A percentile compares a stretch with the other conserved stretches of the same genome.
Evolutionary conservation across 1,284 basidiomycete species (phyloP).

Genomic region (Mrakiaceae sp.): DNA sequence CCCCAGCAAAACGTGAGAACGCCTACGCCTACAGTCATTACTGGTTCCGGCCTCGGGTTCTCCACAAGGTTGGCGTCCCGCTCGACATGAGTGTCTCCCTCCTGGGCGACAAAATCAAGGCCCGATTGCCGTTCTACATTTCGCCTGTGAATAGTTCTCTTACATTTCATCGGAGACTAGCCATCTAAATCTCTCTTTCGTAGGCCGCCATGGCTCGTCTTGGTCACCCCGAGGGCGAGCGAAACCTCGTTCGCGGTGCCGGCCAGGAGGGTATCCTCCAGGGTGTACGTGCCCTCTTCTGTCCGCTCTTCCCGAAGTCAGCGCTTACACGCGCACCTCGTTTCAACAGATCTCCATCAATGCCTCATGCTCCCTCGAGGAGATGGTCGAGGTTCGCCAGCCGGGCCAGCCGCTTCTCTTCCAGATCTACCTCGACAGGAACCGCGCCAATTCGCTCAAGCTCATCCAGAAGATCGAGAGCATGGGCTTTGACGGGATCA

Average conservation of each 20-base stretch:
- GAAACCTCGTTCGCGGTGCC: conserved; percentile 39
- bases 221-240: conserved; percentile 40
- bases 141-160: conserved; percentile 24
- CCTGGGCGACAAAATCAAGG: conserved; percentile 28
- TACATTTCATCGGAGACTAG: not conserved
- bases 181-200: not conserved
- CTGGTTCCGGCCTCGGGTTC: conserved; percentile 43
- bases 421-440: conserved; percentile 45
- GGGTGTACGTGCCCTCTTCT: conserved; percentile 27
- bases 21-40: conserved; percentile 39
- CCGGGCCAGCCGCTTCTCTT: conserved; percentile 36
- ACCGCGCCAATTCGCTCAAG: conserved; percentile 37
- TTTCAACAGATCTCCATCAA: conserved; percentile 31
- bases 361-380: conserved; percentile 39
- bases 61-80: not conserved
- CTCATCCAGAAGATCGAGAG: conserved; percentile 40
- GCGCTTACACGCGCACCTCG: not conserved
- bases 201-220: conserved; percentile 39
- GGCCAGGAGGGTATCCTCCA: conserved; percentile 36
- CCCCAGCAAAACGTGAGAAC: conserved; percentile 36
- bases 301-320: not conserved
- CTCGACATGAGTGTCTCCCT: conserved; percentile 21
- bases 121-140: conserved; percentile 37
- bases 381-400: conserved; percentile 38
- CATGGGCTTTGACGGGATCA: conserved; percentile 36